phyloP scores from a whole-genome alignment of 225 moss, liverwort and hornwort genomes.

The Sphagnum tenellum region DNA sequence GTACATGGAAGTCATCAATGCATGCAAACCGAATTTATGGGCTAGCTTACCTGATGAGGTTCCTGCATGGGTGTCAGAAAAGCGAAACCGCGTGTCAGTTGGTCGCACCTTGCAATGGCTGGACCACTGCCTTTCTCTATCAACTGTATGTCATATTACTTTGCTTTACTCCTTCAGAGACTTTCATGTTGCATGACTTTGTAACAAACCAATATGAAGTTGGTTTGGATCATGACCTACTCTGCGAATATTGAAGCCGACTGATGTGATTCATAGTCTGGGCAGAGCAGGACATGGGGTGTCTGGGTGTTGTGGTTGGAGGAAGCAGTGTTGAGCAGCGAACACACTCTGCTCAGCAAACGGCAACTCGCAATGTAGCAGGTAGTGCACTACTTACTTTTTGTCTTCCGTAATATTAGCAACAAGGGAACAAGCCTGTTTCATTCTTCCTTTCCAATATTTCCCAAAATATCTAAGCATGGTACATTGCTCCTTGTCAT shows the following conservation, averaged over 20 bases:
- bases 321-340: slow-evolving; percentile 57
- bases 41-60: slow-evolving; percentile 88
- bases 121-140: slow-evolving; percentile 91
- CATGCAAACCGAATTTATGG: slow-evolving; percentile 82
- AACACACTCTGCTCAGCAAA: slow-evolving; percentile 68
- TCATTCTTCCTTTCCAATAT: too few species aligned
- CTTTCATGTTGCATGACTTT: too few species aligned
- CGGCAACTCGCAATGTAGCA: slow-evolving; percentile 57
- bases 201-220: too few species aligned
- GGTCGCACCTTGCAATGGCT: slow-evolving; percentile 91
- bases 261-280: slow-evolving; percentile 6
- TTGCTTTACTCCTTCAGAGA: too few species aligned
- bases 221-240: too few species aligned
- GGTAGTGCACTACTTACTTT: slow-evolving; percentile 24
- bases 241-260: too few species aligned
- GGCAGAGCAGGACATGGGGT: slow-evolving; percentile 47
- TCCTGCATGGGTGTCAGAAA: slow-evolving; percentile 57
- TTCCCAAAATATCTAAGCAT: too few species aligned
- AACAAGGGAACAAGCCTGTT: too few species aligned
- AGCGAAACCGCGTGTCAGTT: slow-evolving; percentile 76
- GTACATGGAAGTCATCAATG: slow-evolving; percentile 88
- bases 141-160: slow-evolving; percentile 56
- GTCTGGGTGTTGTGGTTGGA: slow-evolving; percentile 80
- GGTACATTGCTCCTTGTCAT: too few species aligned
- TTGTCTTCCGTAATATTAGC: not conserved